phyloP scores from a whole-genome alignment of 805 yeast species.

The Yarrowia sp. region DNA sequence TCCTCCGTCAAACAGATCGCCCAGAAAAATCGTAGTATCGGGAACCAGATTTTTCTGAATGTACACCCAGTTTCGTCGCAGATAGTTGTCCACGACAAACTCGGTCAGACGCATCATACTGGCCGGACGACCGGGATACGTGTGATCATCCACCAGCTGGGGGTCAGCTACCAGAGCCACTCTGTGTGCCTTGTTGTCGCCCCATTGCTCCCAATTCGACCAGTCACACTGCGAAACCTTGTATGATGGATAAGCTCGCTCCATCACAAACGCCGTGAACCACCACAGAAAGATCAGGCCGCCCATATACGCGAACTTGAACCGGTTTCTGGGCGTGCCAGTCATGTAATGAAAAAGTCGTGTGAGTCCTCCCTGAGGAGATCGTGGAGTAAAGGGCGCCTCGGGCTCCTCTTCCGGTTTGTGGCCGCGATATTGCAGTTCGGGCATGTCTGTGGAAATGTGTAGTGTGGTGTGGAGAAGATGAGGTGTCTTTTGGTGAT shows the following conservation, averaged over 20 bases:
- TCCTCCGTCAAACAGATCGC: conserved; percentile 96
- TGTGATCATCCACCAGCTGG: conserved; percentile 85
- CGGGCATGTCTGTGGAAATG: background rate
- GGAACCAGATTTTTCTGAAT: conserved; percentile 70
- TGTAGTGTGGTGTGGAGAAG: background rate
- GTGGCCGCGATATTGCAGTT: conserved; percentile 22
- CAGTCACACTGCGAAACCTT: conserved; percentile 25
- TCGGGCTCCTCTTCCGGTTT: conserved; percentile 16
- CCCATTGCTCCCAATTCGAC: conserved; percentile 58
- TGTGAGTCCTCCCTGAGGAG: conserved; percentile 35
- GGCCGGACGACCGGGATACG: conserved; percentile 76
- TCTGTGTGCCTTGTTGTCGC: conserved; percentile 39
- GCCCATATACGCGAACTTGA: conserved; percentile 26
- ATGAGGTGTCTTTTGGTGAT: conserved; percentile 23
- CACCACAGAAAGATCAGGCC: conserved; percentile 23
- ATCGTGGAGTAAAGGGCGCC: conserved; percentile 11
- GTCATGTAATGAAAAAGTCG: conserved; percentile 32
- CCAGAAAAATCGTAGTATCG: conserved; percentile 77
- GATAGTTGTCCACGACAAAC: conserved; percentile 75
- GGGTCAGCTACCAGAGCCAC: conserved; percentile 87
- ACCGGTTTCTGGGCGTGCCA: conserved; percentile 25
- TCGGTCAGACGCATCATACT: conserved; percentile 62
- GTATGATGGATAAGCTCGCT: conserved; percentile 13
- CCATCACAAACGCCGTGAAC: conserved; percentile 28
- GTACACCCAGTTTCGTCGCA: conserved; percentile 73